Evolutionary conservation across 2,329 filamentous ascomycete species (phyloP), one percentile per base, ranked within the genome.

Genomic region (Paraconiothyrium sp.): DNA sequence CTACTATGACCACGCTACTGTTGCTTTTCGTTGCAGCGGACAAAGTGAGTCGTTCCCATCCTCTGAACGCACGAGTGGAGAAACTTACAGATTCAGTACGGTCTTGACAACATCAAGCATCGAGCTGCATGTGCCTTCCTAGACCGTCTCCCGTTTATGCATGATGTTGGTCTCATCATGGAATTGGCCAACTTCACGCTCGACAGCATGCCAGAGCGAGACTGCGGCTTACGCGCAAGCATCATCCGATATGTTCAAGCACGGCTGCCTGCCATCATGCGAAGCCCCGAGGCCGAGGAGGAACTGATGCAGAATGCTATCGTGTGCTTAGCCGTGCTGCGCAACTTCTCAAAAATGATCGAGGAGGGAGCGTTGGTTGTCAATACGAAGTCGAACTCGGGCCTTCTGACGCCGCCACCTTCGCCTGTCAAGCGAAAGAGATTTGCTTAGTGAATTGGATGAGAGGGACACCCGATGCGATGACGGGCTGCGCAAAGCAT

Each of bases 21-120:
- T 47, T 48, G 2, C 35, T 72, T 3, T 72, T 72, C 61, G 54
- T 72, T 35, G 65, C 71, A 0, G 61, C 58, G 5, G 71, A 73
- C 48, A 73, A 73, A 61, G 71, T 68, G 54, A 13, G 46, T 13
- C 10, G n/a, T 8, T 0, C 30, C 11, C 1, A 14, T n/a, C 5
- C 13, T 34, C 44, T 37, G 3, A 2, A 9, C 16, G 22, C 2
- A 24, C 8, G 16, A 47, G 14, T 7, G 20, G 10, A 47, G n/a
- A 24, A 13, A 9, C 51, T 60, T 55, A 32, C n/a, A 0, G 1
- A 8, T 14, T n/a, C 52, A 73, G 70, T 73, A 73, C 54, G 60
- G 50, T 32, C 62, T 73, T 9, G 62, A 68, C 10, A 27, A 27
- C 7, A 63, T 70, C 51, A 71, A 69, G 52, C 50, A 46, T 1